phyloP scores from a whole-genome alignment of 495 filamentous ascomycete genomes.

The Penicillium antarcticum region DNA sequence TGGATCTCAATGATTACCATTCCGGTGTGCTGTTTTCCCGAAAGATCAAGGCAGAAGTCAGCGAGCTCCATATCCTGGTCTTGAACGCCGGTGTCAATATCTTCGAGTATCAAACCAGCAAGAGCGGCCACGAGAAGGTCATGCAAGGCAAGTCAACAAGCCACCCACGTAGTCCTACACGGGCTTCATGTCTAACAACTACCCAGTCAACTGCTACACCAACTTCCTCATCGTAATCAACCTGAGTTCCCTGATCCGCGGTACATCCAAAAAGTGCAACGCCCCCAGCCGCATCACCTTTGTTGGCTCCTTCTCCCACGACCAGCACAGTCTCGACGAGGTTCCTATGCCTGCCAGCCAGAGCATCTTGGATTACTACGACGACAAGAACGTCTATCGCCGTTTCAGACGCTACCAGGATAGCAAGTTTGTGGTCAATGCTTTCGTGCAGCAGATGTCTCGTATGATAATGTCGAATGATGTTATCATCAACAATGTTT shows the following conservation, averaged over 20 bases:
- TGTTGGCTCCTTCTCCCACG: slow-evolving; percentile 21
- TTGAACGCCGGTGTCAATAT: slow-evolving; percentile 16
- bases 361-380: slow-evolving; percentile 15
- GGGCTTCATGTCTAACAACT: neutral
- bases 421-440: slow-evolving; percentile 27
- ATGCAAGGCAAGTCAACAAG: slow-evolving; percentile 18
- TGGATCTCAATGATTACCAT: slow-evolving; percentile 22
- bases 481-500: slow-evolving; percentile 26
- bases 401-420: slow-evolving; percentile 14
- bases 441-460: slow-evolving; percentile 19
- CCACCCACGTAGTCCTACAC: neutral
- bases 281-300: slow-evolving; percentile 21
- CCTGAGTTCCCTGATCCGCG: slow-evolving; percentile 19
- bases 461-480: slow-evolving; percentile 9
- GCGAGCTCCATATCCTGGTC: slow-evolving; percentile 17
- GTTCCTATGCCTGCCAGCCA: slow-evolving; percentile 1
- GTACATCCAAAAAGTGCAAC: slow-evolving; percentile 10
- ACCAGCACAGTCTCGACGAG: slow-evolving; percentile 8
- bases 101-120: slow-evolving; percentile 12
- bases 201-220: slow-evolving; percentile 28
- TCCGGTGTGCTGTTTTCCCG: slow-evolving; percentile 7
- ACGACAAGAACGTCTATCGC: slow-evolving; percentile 9
- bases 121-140: slow-evolving; percentile 19
- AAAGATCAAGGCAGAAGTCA: slow-evolving; percentile 9
- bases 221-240: slow-evolving; percentile 26